Evolutionary conservation across 345 rosid genomes (phyloP).

Genomic region (Eucalyptus pauciflora): DNA sequence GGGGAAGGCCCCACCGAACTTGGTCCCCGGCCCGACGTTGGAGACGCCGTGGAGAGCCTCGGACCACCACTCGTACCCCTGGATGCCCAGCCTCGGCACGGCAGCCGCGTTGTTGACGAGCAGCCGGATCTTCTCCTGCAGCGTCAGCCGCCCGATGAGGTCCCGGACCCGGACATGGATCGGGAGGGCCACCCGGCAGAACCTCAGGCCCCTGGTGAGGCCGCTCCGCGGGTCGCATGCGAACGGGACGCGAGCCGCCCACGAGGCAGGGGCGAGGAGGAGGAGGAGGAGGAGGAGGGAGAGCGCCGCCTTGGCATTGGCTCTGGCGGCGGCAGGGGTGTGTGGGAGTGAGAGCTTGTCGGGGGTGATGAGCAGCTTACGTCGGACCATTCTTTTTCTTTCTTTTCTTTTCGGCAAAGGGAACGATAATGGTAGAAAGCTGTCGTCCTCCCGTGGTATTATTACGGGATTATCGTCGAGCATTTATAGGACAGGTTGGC

Average conservation of each 20-base stretch:
- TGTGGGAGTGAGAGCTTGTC: neutral
- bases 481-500: constrained; percentile 20
- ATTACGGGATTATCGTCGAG: neutral
- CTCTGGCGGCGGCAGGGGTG: neutral
- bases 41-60: constrained; percentile 96
- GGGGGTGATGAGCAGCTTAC: neutral
- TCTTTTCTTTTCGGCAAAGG: neutral
- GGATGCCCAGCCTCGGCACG: constrained; percentile 78
- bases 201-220: constrained; percentile 32
- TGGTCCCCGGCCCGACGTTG: constrained; percentile 60
- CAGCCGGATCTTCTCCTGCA: constrained; percentile 64
- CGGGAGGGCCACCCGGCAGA: constrained; percentile 44
- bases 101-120: constrained; percentile 76
- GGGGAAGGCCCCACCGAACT: constrained; percentile 59
- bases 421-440: neutral
- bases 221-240: constrained; percentile 60
- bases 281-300: neutral
- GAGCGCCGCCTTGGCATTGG: neutral
- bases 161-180: constrained; percentile 62
- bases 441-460: neutral
- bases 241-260: constrained; percentile 19
- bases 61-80: constrained; percentile 96
- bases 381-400: neutral
- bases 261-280: neutral
- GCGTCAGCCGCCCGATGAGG: constrained; percentile 62